Conservation (phyloP, 805 yeast genomes). For the Cyberlindnera amylophila region DNA sequence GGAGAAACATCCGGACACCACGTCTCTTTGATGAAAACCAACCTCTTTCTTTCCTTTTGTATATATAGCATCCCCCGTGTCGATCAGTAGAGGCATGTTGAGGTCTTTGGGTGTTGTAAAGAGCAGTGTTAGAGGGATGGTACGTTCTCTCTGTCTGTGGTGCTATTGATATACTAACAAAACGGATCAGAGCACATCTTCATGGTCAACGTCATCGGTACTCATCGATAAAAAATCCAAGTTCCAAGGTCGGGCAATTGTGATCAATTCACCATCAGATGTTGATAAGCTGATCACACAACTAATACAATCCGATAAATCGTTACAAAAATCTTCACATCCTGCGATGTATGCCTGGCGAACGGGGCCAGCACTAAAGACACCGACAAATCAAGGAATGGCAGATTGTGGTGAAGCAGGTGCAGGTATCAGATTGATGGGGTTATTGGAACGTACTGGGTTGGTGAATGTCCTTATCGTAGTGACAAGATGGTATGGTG, state of each 20-base stretch:
- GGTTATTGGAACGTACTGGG: constrained; percentile 46
- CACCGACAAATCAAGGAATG: constrained; percentile 47
- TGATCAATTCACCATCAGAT: constrained; percentile 36
- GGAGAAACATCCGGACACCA: too few species aligned
- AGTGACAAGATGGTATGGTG: constrained; percentile 83
- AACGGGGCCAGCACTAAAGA: constrained; percentile 13
- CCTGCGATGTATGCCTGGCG: constrained; percentile 77
- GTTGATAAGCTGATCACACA: constrained; percentile 40
- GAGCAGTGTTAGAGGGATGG: constrained; percentile 1
- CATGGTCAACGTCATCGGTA: constrained; percentile 40
- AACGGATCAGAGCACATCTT: constrained; percentile 2
- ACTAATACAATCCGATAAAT: constrained; percentile 43
- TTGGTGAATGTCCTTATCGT: constrained; percentile 56
- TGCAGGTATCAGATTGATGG: constrained; percentile 59
- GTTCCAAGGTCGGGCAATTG: constrained; percentile 60
- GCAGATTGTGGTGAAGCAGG: constrained; percentile 74
- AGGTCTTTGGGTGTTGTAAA: neutral
- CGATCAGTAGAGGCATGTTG: neutral
- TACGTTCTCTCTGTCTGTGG: neutral
- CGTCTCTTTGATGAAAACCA: too few species aligned
- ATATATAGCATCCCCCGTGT: too few species aligned
- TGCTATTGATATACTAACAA: neutral
- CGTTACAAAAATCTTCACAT: constrained; percentile 58
- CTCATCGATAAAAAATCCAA: constrained; percentile 53
- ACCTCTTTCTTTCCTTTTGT: neutral